Conservation (phyloP, 257 asterid species). For the Handroanthus guayacan region DNA sequence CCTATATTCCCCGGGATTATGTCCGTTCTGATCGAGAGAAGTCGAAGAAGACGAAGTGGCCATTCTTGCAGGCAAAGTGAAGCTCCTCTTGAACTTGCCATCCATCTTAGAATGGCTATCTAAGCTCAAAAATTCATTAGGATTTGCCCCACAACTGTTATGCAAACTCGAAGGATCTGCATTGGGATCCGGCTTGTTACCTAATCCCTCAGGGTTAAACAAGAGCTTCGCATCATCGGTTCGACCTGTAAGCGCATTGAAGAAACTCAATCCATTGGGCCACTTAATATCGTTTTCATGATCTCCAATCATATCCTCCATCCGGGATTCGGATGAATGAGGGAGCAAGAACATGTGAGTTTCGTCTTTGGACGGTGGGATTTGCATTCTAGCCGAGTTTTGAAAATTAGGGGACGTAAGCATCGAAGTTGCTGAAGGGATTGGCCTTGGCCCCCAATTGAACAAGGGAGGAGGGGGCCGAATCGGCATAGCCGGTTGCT, state of each 20-base stretch:
- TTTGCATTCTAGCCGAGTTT: constrained; percentile 57
- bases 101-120: constrained; percentile 83
- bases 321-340: constrained; percentile 68
- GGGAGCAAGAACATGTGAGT: constrained; percentile 85
- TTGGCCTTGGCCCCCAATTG: constrained; percentile 85
- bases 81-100: constrained; percentile 83
- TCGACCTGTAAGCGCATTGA: constrained; percentile 78
- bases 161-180: constrained; percentile 53
- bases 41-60: constrained; percentile 77
- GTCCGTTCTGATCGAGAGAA: constrained; percentile 67
- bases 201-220: constrained; percentile 67
- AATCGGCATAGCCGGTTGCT: constrained; percentile 63
- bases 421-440: constrained; percentile 52
- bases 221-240: constrained; percentile 74
- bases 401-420: constrained; percentile 65
- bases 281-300: constrained; percentile 88
- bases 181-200: constrained; percentile 50
- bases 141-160: constrained; percentile 39
- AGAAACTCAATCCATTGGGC: constrained; percentile 90
- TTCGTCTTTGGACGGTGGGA: constrained; percentile 68
- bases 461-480: constrained; percentile 72
- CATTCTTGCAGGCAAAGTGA: constrained; percentile 86
- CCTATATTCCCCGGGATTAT: constrained; percentile 73
- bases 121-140: constrained; percentile 77
- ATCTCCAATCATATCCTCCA: constrained; percentile 69